Conservation (phyloP, 495 filamentous ascomycete species). For the Penicillium verhagenii region DNA sequence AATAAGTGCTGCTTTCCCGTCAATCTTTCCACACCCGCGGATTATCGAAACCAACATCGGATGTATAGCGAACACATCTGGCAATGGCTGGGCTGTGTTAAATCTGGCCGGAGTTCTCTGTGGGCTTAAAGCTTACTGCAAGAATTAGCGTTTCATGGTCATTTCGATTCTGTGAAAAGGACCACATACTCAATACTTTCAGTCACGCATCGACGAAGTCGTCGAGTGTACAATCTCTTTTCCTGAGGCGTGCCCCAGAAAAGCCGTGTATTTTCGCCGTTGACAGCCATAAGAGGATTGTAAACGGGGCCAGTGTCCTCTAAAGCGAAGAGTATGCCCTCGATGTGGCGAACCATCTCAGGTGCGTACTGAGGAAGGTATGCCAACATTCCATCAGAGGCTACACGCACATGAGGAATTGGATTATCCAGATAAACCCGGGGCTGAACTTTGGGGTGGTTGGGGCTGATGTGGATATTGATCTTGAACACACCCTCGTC, state of each 20-base stretch:
- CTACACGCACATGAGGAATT: constrained; percentile 87
- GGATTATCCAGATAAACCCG: constrained; percentile 76
- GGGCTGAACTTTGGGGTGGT: constrained; percentile 90
- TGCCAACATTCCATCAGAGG: constrained; percentile 73
- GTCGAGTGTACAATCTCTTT: constrained; percentile 78
- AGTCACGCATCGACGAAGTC: constrained; percentile 63
- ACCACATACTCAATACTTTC: constrained; percentile 50
- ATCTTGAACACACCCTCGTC: constrained; percentile 90
- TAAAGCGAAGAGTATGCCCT: constrained; percentile 76
- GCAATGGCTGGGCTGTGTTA: background rate
- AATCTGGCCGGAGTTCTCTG: background rate
- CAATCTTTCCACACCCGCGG: no score
- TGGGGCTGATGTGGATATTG: constrained; percentile 76
- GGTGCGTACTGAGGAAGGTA: constrained; percentile 74
- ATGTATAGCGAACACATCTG: no score
- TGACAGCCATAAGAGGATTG: constrained; percentile 85
- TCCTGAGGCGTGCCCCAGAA: constrained; percentile 83
- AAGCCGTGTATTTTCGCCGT: constrained; percentile 80
- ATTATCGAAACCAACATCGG: no score
- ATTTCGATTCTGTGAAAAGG: background rate
- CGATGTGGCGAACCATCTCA: constrained; percentile 80
- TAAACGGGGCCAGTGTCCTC: constrained; percentile 87
- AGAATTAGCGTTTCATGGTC: background rate
- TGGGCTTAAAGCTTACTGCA: background rate
- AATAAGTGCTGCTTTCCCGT: no score